Evolutionary conservation across 2,329 filamentous ascomycete species (phyloP).

Genomic region (Penicillium thymicola): DNA sequence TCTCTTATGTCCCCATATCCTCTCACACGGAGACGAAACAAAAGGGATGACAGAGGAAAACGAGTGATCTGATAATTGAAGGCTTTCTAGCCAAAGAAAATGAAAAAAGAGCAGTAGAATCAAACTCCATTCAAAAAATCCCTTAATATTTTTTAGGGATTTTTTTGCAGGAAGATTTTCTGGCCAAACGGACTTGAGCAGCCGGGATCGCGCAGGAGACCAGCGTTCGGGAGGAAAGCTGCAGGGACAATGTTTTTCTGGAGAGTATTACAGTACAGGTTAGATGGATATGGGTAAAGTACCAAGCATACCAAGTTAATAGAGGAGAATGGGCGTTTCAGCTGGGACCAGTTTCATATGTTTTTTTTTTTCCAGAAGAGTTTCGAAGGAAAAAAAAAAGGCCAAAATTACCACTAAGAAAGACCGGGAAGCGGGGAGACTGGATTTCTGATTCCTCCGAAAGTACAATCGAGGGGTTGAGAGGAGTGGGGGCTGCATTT

Average conservation of each 20-base stretch:
- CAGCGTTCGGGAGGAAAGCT: constrained; percentile 29
- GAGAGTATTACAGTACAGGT: constrained; percentile 14
- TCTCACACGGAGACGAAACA: constrained; percentile 9
- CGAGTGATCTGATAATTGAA: constrained; percentile 7
- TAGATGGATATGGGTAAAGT: constrained; percentile 12
- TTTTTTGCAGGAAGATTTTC: constrained; percentile 15
- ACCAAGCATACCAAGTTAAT: constrained; percentile 5
- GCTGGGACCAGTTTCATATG: constrained; percentile 19
- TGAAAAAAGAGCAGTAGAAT: constrained; percentile 14
- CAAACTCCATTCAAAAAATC: constrained; percentile 19
- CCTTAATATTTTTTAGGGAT: background rate
- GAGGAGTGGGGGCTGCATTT: constrained; percentile 5
- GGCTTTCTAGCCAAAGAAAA: constrained; percentile 23
- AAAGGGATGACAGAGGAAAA: constrained; percentile 11
- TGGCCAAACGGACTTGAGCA: constrained; percentile 21
- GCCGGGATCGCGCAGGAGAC: constrained; percentile 25
- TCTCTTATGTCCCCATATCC: constrained; percentile 14
- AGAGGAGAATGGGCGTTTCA: background rate
- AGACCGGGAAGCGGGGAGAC: constrained; percentile 9
- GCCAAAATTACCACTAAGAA: constrained; percentile 20
- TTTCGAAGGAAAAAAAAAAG: constrained; percentile 9
- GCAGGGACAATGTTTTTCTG: constrained; percentile 29
- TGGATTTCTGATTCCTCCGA: constrained; percentile 10
- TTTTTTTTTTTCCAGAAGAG: constrained; percentile 25
- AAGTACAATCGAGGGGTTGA: constrained; percentile 12